Evolutionary conservation across 805 yeast species (phyloP).

Genomic region (Priceomyces melissophilus): DNA sequence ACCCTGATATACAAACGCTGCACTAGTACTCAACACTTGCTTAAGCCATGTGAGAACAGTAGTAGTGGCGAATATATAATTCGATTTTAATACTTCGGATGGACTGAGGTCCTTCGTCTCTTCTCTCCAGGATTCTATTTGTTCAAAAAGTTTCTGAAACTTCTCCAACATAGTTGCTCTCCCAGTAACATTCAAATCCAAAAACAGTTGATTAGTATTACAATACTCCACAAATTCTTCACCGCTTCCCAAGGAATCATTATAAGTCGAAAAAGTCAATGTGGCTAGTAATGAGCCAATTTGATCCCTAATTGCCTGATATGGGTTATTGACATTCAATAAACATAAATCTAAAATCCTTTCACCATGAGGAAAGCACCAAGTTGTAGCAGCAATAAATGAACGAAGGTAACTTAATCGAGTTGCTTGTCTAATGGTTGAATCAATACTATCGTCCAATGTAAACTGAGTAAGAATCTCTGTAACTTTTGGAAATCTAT

Average conservation of each 20-base stretch:
- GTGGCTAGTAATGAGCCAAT: constrained; percentile 59
- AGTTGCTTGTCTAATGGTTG: constrained; percentile 65
- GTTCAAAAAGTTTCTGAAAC: constrained; percentile 43
- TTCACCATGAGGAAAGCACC: constrained; percentile 54
- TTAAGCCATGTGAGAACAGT: constrained; percentile 62
- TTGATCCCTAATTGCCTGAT: constrained; percentile 67
- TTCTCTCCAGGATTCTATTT: constrained; percentile 41
- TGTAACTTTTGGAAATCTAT: constrained; percentile 59
- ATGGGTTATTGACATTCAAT: constrained; percentile 57
- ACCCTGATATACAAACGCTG: constrained; percentile 51
- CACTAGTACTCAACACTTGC: constrained; percentile 51
- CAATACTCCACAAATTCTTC: constrained; percentile 40
- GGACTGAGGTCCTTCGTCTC: constrained; percentile 38
- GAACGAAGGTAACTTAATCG: constrained; percentile 54
- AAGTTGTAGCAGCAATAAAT: constrained; percentile 46
- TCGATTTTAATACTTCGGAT: constrained; percentile 56
- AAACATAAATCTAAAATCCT: constrained; percentile 41
- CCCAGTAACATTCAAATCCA: background rate
- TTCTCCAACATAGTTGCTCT: constrained; percentile 22
- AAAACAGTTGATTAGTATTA: constrained; percentile 15
- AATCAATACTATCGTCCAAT: constrained; percentile 48
- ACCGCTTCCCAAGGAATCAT: constrained; percentile 39
- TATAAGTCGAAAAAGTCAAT: constrained; percentile 39
- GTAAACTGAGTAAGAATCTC: constrained; percentile 44
- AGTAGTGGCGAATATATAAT: constrained; percentile 60